Evolutionary conservation across 2,329 filamentous ascomycete genomes (phyloP).

Genomic region (Alternaria gaisen): DNA sequence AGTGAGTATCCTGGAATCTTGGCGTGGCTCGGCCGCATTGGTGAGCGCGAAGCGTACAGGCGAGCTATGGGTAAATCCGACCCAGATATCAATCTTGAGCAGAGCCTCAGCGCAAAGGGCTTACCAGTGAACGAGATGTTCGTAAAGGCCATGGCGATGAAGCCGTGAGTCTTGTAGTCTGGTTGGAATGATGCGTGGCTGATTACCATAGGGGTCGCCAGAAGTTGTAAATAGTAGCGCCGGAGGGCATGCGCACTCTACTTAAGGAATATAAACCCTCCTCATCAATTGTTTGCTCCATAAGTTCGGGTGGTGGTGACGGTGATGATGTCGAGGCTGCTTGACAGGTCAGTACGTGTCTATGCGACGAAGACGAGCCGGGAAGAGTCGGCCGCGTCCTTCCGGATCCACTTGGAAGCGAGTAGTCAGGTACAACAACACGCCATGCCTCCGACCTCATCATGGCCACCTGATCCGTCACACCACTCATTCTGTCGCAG

Average conservation of each 20-base stretch:
- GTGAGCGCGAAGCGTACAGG: conserved; percentile 40
- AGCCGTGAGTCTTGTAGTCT: conserved; percentile 26
- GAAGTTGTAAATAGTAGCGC: conserved; percentile 7
- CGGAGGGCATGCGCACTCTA: not conserved
- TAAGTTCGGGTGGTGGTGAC: not conserved
- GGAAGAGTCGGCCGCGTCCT: conserved; percentile 17
- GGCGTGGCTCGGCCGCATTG: conserved; percentile 41
- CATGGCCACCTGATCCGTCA: conserved; percentile 34
- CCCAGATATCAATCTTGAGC: conserved; percentile 52
- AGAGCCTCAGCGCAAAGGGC: conserved; percentile 39
- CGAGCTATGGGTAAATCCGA: conserved; percentile 67
- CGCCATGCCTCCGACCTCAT: conserved; percentile 31
- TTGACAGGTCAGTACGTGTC: not conserved
- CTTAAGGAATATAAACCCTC: not conserved
- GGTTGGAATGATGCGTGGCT: conserved; percentile 8
- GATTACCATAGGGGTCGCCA: conserved; percentile 7
- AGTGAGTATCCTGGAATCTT: conserved; percentile 42
- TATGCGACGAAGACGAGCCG: conserved; percentile 8
- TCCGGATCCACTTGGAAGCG: conserved; percentile 23
- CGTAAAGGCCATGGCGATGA: conserved; percentile 33
- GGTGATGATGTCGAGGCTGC: conserved; percentile 9
- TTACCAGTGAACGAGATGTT: conserved; percentile 30
- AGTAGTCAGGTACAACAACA: conserved; percentile 23
- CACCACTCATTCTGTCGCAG: conserved; percentile 27
- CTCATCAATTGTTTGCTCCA: not conserved